phyloP scores from a whole-genome alignment of 169 alveolate genomes.

The Babesia ovata region DNA sequence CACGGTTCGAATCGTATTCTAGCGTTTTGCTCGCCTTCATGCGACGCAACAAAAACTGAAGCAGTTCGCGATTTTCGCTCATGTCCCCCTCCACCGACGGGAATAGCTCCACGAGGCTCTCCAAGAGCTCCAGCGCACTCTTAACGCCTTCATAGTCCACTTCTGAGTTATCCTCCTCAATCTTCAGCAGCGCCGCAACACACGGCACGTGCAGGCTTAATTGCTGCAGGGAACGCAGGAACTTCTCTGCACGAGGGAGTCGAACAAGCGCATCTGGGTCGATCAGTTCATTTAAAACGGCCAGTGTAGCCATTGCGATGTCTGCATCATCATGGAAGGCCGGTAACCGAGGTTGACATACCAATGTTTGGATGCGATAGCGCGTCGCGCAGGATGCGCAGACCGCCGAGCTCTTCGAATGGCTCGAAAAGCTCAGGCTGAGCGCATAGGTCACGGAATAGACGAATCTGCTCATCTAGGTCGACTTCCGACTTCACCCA shows the following conservation, averaged over 20 bases:
- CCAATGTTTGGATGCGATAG: slow-evolving; percentile 71
- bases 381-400: slow-evolving; percentile 50
- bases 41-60: slow-evolving; percentile 31
- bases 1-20: slow-evolving; percentile 67
- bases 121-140: slow-evolving; percentile 66
- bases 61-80: slow-evolving; percentile 20
- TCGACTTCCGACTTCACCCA: slow-evolving; percentile 79
- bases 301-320: slow-evolving; percentile 66
- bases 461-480: slow-evolving; percentile 74
- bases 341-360: background rate
- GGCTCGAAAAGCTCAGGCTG: slow-evolving; percentile 54
- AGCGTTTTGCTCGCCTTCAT: slow-evolving; percentile 61
- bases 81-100: slow-evolving; percentile 26
- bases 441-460: slow-evolving; percentile 65
- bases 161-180: slow-evolving; percentile 71
- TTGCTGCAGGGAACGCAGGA: slow-evolving; percentile 35
- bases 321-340: slow-evolving; percentile 28
- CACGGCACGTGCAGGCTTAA: slow-evolving; percentile 24
- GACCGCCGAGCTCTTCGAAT: slow-evolving; percentile 62
- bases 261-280: slow-evolving; percentile 70
- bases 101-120: slow-evolving; percentile 57
- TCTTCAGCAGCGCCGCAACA: slow-evolving; percentile 30
- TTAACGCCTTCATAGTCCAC: slow-evolving; percentile 73
- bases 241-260: slow-evolving; percentile 44
- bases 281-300: slow-evolving; percentile 68